A percentile compares a stretch with the other conserved stretches of the same genome.
These are phyloP conservation scores for Funneliformis mosseae DNA, from an alignment of 192 early-diverging fungal species.

Conservation along the genomic window DNA sequence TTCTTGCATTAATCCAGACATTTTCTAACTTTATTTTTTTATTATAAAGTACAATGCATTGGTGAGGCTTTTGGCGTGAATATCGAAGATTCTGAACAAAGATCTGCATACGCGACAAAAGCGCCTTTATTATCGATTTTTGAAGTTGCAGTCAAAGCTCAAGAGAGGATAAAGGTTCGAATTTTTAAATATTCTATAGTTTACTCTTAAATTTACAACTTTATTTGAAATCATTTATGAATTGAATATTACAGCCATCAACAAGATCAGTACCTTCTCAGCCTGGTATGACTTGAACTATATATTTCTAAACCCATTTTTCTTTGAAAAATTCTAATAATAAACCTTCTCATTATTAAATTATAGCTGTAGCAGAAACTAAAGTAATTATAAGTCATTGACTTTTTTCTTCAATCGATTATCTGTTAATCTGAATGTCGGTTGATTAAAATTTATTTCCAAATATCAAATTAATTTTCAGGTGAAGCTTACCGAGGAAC, in stretches of 20 bases:
- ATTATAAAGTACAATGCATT: slow-evolving; percentile 87
- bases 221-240: background rate
- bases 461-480: background rate
- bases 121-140: slow-evolving; percentile 83
- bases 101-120: slow-evolving; percentile 77
- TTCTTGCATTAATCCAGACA: background rate
- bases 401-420: background rate
- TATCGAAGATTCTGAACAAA: slow-evolving; percentile 65
- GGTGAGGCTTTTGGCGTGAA: slow-evolving; percentile 93
- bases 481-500: slow-evolving; percentile 55
- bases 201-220: background rate
- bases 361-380: background rate
- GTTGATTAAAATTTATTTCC: background rate
- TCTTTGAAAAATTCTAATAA: background rate
- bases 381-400: background rate
- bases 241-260: background rate
- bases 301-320: background rate
- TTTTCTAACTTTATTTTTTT: background rate
- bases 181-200: background rate
- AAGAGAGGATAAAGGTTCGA: slow-evolving; percentile 59
- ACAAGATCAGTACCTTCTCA: background rate
- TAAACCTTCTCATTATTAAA: background rate
- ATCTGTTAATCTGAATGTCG: background rate
- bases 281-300: background rate
- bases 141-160: slow-evolving; percentile 86